Evolutionary conservation across 805 yeast genomes (phyloP), one percentile per base, ranked within the genome.

Genomic region (Cephaloascus fragrans): DNA sequence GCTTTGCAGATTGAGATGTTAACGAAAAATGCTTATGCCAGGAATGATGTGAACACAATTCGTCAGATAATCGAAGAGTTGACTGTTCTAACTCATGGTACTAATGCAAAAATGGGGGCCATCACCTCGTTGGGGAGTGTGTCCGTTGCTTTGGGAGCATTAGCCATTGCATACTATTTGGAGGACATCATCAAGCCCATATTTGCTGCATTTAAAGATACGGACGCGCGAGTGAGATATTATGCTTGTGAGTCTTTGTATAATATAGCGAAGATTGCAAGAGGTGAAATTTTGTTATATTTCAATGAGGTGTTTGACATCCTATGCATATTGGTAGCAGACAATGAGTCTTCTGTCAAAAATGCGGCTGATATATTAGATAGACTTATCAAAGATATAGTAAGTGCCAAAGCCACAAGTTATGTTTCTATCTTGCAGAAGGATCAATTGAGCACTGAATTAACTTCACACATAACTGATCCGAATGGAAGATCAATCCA

Each of bases 221-320:
- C 93, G 43, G 96, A 93, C 56, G 90, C 96, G n/a, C 76, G 95
- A 47, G 98, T 93, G 6, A 71, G 98, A 39, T 93, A 93, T 52
- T 93, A 88, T 57, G 97, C 98, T 0, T 93, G 97, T 62, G 98
- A 93, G 53, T 83, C 95, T 36, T 68, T 93, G 44, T 93, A 93
- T 60, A 93, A 93, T 59, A 89, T 93, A 35, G 95, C 97, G 36
- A 93, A 93, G 53, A 94, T 93, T 17, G 95, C 97, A 3, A 79
- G 95, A 48, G 97, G 97, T 20, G 97, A 93, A 59, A 85, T 93
- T 18, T 64, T 93, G 44, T 66, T 83, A 10, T 89, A 86, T 56
- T 93, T 93, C 68, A 93, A 90, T 59, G 97, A 93, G 60, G 82
- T 88, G 2, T 93, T 93, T 55, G 97, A 93, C 55, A 93, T 89